These are phyloP conservation scores for Kluyveromyces wickerhamii DNA, from an alignment of 805 yeast species.

Conservation along the genomic window DNA sequence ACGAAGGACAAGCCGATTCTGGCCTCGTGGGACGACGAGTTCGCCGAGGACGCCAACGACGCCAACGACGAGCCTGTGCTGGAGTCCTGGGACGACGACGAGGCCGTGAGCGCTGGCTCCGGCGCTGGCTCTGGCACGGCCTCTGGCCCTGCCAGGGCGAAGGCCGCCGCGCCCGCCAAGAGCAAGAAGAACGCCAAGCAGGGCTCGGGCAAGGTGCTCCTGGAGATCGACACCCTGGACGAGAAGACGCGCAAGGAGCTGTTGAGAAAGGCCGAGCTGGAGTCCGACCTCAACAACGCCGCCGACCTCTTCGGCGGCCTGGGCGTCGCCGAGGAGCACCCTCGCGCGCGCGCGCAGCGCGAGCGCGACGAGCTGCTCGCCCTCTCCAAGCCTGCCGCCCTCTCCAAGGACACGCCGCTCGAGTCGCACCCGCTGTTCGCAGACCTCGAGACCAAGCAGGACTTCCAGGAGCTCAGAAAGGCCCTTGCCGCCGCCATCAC, in stretches of 20 bases:
- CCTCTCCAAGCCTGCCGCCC: conserved; percentile 17
- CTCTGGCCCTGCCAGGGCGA: no score
- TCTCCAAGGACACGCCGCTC: conserved; percentile 47
- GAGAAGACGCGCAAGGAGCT: conserved; percentile 66
- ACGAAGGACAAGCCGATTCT: conserved; percentile 43
- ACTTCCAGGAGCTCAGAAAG: conserved; percentile 70
- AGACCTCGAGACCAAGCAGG: conserved; percentile 69
- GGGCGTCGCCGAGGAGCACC: conserved; percentile 44
- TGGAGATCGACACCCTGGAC: conserved; percentile 64
- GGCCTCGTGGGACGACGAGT: conserved; percentile 77
- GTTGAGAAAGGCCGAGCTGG: conserved; percentile 71
- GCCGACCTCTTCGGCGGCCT: conserved; percentile 81
- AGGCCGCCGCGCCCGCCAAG: conserved; percentile 20
- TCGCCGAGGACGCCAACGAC: conserved; percentile 55
- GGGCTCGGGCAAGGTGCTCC: conserved; percentile 34
- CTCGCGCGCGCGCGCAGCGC: conserved; percentile 33
- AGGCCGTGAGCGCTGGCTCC: conserved; percentile 37
- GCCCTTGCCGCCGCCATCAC: conserved; percentile 56
- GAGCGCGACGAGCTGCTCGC: conserved; percentile 31
- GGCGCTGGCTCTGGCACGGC: no score
- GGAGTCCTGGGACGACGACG: conserved; percentile 90
- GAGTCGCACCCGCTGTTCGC: conserved; percentile 70
- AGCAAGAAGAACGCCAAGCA: conserved; percentile 32
- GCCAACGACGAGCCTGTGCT: conserved; percentile 75
- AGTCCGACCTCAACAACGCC: conserved; percentile 85